Evolutionary conservation across 2,329 filamentous ascomycete genomes (phyloP).

Genomic region (Coccinonectria pachysandricola): DNA sequence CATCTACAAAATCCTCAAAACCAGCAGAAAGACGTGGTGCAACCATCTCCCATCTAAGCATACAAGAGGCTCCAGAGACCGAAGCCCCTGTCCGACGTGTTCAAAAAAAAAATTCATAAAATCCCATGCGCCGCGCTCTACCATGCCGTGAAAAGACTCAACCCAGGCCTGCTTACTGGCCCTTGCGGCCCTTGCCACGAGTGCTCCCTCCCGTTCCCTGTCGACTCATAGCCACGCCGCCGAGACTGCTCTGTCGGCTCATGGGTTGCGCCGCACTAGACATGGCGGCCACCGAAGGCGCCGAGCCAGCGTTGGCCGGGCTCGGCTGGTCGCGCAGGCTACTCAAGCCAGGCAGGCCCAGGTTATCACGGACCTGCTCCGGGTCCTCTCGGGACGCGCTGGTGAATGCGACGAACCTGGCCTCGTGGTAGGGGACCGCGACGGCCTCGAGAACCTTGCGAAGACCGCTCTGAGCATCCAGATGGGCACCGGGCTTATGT

Average conservation of each 20-base stretch:
- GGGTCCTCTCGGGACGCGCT: conserved; percentile 35
- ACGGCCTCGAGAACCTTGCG: conserved; percentile 47
- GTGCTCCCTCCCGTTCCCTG: conserved; percentile 40
- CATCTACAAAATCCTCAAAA: no score
- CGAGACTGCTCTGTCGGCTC: conserved; percentile 46
- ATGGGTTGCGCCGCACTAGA: conserved; percentile 35
- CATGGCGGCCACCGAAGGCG: conserved; percentile 15
- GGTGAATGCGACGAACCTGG: conserved; percentile 38
- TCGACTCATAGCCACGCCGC: conserved; percentile 47
- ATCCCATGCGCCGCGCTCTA: conserved; percentile 19
- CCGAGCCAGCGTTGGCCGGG: conserved; percentile 14
- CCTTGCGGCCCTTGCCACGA: conserved; percentile 35
- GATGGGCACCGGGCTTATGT: conserved; percentile 44
- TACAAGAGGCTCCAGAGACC: no score
- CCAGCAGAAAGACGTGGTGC: no score
- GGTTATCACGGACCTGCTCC: conserved; percentile 38
- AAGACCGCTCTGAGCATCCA: conserved; percentile 43
- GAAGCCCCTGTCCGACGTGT: no score
- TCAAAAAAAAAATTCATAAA: no score
- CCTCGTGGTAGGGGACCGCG: conserved; percentile 35
- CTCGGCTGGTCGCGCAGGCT: conserved; percentile 32
- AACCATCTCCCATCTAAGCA: no score
- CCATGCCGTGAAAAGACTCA: conserved; percentile 16
- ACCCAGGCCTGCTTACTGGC: conserved; percentile 11
- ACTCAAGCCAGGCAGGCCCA: conserved; percentile 36